phyloP scores from a whole-genome alignment of 176 grass and related monocot genomes.

The Aegilops longissima region DNA sequence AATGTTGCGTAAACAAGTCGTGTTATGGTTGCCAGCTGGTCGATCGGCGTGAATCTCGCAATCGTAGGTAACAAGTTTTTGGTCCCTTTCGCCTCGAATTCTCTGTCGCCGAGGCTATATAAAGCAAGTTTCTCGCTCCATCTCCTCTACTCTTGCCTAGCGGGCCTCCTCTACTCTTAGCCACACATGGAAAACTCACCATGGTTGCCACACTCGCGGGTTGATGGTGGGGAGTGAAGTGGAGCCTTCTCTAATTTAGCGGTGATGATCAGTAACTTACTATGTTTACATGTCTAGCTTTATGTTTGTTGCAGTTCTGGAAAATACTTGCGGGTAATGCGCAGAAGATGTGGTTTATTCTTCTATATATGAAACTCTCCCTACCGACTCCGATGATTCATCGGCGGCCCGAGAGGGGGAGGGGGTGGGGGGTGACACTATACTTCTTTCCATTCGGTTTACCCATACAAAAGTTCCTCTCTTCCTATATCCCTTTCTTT shows the following conservation, averaged over 20 bases:
- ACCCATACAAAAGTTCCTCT: neutral
- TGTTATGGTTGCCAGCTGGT: neutral
- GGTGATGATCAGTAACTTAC: too few relatives aligned
- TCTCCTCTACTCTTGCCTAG: neutral
- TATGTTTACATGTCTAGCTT: too few relatives aligned
- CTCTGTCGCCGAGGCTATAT: neutral
- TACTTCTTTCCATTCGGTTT: neutral
- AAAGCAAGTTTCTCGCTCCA: neutral
- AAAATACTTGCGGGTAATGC: too few relatives aligned
- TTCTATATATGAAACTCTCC: neutral
- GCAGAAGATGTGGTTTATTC: too few relatives aligned
- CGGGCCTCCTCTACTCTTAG: neutral
- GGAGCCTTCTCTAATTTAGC: too few relatives aligned
- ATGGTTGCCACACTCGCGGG: too few relatives aligned
- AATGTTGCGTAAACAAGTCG: neutral
- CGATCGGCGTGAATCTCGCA: neutral
- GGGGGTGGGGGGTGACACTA: neutral
- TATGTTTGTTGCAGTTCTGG: too few relatives aligned
- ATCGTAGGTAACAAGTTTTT: neutral
- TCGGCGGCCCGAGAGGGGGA: neutral
- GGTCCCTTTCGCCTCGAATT: neutral
- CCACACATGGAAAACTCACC: too few relatives aligned
- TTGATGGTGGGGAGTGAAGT: too few relatives aligned
- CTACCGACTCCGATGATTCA: neutral
- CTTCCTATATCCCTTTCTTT: neutral